phyloP scores from a whole-genome alignment of 164 flowering plant genomes.

The Macadamia integrifolia region DNA sequence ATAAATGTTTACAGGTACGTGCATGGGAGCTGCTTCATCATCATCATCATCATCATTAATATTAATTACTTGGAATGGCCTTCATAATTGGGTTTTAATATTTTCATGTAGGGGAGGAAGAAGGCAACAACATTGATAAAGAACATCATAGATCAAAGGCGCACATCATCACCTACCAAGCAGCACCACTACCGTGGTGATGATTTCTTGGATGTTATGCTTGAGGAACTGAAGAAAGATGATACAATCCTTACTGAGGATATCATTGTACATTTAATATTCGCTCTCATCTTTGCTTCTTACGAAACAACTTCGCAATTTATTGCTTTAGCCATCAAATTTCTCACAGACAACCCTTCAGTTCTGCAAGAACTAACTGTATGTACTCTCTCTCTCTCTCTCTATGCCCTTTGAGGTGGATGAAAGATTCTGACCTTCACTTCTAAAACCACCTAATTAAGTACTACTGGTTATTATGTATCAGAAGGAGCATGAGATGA shows the following conservation, averaged over 20 bases:
- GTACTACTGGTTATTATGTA: too few relatives aligned
- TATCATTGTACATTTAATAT: too few relatives aligned
- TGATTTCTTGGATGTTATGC: not conserved
- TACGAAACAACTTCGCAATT: not conserved
- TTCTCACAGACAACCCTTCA: not conserved
- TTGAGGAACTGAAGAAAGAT: not conserved
- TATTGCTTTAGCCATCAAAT: not conserved
- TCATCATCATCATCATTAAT: not conserved
- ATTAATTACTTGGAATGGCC: not conserved
- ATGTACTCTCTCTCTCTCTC: not conserved
- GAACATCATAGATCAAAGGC: not conserved
- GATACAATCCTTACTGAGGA: not conserved
- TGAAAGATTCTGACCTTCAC: not conserved
- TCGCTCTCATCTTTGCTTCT: not conserved
- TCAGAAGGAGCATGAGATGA: constrained; percentile 6
- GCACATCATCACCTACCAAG: not conserved
- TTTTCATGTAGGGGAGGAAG: not conserved
- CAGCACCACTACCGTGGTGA: not conserved
- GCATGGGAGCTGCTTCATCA: too few relatives aligned
- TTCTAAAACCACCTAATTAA: too few relatives aligned
- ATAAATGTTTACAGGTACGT: constrained; percentile 33
- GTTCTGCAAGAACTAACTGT: not conserved
- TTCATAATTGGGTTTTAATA: too few relatives aligned
- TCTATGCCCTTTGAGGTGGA: not conserved
- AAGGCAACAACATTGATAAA: not conserved